These are phyloP conservation scores for Microsporum audouinii DNA, from an alignment of 2,329 filamentous ascomycete genomes.

Conservation along the genomic window DNA sequence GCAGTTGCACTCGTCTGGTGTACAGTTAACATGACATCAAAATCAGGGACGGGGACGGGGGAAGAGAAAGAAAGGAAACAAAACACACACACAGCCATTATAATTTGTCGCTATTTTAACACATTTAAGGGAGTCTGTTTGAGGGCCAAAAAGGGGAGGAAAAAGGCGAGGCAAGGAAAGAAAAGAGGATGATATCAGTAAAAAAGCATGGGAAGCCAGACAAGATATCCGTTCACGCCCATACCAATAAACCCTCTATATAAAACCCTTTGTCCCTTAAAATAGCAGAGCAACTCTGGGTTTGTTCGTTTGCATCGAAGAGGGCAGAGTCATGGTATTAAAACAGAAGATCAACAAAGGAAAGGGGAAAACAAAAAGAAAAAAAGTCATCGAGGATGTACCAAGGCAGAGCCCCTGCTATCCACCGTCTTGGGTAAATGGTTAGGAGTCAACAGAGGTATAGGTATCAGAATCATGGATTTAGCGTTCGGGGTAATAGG, in stretches of 20 bases:
- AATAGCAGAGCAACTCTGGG: neutral
- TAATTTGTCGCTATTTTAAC: constrained; percentile 1
- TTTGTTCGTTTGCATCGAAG: neutral
- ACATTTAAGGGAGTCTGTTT: neutral
- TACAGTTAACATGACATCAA: neutral
- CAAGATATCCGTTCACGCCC: neutral
- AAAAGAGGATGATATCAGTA: neutral
- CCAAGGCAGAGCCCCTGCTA: neutral
- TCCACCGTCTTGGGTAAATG: neutral
- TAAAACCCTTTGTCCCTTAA: neutral
- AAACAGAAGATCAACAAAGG: neutral
- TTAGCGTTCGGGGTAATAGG: neutral
- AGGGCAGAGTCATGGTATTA: neutral
- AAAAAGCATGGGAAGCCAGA: neutral
- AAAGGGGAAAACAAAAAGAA: neutral
- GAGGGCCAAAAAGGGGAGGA: neutral
- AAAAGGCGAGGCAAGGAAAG: neutral
- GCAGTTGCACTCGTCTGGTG: neutral
- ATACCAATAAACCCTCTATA: neutral
- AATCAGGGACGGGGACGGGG: neutral
- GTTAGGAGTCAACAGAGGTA: neutral
- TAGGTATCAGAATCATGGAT: neutral
- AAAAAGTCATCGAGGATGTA: neutral
- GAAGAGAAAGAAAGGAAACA: neutral
- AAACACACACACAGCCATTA: neutral